Conservation (phyloP, 1,284 basidiomycete species). For the Moesziomyces antarcticus region DNA sequence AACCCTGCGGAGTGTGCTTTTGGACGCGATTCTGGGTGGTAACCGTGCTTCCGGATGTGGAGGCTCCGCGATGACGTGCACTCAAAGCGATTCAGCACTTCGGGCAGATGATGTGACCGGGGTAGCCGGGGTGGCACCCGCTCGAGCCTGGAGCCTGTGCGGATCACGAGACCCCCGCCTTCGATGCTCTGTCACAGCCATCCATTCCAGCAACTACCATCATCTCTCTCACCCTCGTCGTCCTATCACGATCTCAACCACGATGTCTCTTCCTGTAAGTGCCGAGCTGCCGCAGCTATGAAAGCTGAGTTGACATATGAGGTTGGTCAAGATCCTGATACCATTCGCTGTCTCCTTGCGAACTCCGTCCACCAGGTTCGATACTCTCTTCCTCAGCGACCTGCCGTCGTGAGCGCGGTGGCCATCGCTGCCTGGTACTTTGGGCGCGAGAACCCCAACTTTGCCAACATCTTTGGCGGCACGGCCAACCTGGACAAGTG, state of each 20-base stretch:
- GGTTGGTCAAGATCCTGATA: too few relatives aligned
- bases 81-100: too few relatives aligned
- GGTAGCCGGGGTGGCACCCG: too few relatives aligned
- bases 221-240: background rate
- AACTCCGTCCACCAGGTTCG: conserved; percentile 9
- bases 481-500: conserved; percentile 33
- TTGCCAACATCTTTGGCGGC: conserved; percentile 35
- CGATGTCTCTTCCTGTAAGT: conserved; percentile 16
- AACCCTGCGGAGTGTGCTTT: too few relatives aligned
- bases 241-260: background rate
- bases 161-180: too few relatives aligned
- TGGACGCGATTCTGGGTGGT: too few relatives aligned
- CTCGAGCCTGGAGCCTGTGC: too few relatives aligned
- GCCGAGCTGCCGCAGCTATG: background rate
- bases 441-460: conserved; percentile 28
- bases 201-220: background rate
- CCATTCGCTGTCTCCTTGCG: background rate
- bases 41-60: too few relatives aligned
- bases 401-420: conserved; percentile 8
- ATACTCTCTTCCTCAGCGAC: conserved; percentile 37
- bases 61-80: too few relatives aligned
- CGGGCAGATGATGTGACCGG: too few relatives aligned
- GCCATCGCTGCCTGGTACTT: conserved; percentile 28
- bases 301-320: too few relatives aligned
- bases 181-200: too few relatives aligned